phyloP scores from a whole-genome alignment of 148 eudicot species.

The Chenopodium album region DNA sequence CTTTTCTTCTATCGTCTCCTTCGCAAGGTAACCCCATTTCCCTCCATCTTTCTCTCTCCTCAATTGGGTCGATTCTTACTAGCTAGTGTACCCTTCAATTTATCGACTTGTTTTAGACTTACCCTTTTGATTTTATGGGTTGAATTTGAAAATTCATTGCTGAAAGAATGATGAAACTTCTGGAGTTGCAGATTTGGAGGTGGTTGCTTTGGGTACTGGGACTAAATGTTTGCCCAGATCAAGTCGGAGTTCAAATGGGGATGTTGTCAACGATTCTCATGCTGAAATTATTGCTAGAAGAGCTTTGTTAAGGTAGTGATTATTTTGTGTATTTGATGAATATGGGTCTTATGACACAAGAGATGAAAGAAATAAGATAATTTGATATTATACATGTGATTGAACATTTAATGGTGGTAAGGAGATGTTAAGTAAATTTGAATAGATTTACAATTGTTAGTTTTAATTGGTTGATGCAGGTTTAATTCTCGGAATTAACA shows the following conservation, averaged over 20 bases:
- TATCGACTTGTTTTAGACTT: not conserved
- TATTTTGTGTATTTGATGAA: too few relatives aligned
- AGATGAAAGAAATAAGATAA: too few relatives aligned
- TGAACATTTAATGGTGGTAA: not conserved
- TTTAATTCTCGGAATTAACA: not conserved
- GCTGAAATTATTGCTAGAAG: conserved; percentile 85
- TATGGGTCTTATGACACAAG: too few relatives aligned
- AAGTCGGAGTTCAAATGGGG: conserved; percentile 63
- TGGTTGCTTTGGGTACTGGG: conserved; percentile 85
- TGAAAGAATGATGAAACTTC: too few relatives aligned
- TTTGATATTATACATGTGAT: not conserved
- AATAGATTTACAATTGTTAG: not conserved
- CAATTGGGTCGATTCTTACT: not conserved
- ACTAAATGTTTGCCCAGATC: conserved; percentile 82
- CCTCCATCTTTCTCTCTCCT: not conserved
- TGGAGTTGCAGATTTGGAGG: conserved; percentile 56
- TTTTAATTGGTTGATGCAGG: not conserved
- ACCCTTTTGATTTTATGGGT: conserved; percentile 9
- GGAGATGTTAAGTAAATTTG: not conserved
- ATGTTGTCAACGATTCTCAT: conserved; percentile 90
- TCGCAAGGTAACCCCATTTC: conserved; percentile 45
- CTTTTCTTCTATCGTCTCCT: conserved; percentile 77
- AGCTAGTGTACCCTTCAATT: too few relatives aligned
- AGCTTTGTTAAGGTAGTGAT: conserved; percentile 61
- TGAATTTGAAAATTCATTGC: not conserved